phyloP scores from a whole-genome alignment of 768 basidiomycete genomes.

The Leccinum broughii region DNA sequence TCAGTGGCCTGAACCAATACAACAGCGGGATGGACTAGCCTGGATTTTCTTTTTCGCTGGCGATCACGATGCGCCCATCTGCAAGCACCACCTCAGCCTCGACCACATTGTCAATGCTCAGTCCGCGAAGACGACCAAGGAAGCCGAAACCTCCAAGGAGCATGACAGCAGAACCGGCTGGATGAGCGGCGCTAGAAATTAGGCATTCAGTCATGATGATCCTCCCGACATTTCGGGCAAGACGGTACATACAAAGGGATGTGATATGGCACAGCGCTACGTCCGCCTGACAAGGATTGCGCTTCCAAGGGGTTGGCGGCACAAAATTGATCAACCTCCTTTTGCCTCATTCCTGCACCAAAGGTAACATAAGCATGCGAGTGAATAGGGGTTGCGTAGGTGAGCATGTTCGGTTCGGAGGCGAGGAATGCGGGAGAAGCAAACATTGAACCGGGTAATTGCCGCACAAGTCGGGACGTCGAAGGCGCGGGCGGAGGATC shows the following conservation, averaged over 20 bases:
- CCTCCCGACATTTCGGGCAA: conserved; percentile 2
- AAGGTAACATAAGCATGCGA: conserved; percentile 81
- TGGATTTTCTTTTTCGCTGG: conserved; percentile 69
- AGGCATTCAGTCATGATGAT: conserved; percentile 3
- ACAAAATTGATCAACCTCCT: conserved; percentile 78
- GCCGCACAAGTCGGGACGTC: conserved; percentile 23
- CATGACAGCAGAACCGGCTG: conserved; percentile 78
- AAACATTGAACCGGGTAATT: conserved; percentile 35
- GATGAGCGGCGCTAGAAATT: conserved; percentile 67
- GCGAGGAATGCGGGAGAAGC: conserved; percentile 34
- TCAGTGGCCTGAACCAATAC: background rate
- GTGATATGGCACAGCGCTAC: conserved; percentile 70
- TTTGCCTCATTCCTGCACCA: conserved; percentile 83
- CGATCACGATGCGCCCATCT: conserved; percentile 81
- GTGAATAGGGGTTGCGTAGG: conserved; percentile 60
- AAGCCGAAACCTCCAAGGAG: conserved; percentile 89
- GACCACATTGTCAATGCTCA: conserved; percentile 88
- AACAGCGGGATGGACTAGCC: conserved; percentile 41
- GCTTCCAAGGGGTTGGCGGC: conserved; percentile 67
- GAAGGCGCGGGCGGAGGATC: conserved; percentile 25
- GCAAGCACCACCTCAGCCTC: conserved; percentile 92
- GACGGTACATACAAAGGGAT: conserved; percentile 64
- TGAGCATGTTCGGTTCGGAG: conserved; percentile 41
- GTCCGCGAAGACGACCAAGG: conserved; percentile 76
- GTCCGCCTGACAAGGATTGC: conserved; percentile 48